Evolutionary conservation across 129 eudicot genomes (phyloP).

Genomic region (Solidago caesia): DNA sequence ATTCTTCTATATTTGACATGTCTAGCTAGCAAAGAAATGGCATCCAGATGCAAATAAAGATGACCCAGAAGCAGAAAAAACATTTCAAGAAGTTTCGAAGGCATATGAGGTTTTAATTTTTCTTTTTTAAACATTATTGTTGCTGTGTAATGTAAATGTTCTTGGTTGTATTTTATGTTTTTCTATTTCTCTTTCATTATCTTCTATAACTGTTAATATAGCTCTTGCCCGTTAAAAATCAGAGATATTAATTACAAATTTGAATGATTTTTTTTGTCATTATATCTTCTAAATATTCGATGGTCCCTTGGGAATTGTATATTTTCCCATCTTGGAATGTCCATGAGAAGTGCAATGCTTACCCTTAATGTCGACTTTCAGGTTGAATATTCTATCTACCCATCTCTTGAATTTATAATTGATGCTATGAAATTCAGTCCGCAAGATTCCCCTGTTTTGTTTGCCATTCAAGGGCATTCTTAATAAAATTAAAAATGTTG

Average conservation of each 20-base stretch:
- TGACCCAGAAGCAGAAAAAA: slow-evolving; percentile 70
- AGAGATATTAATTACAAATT: neutral
- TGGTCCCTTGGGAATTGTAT: neutral
- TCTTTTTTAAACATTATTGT: neutral
- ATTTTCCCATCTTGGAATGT: too few species aligned
- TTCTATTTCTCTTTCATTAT: neutral
- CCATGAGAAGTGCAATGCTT: too few species aligned
- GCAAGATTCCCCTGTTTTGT: too few species aligned
- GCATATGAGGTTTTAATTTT: slow-evolving; percentile 67
- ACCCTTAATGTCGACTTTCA: too few species aligned
- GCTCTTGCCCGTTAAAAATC: neutral
- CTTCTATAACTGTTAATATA: neutral
- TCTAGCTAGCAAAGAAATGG: slow-evolving; percentile 72
- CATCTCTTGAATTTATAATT: too few species aligned
- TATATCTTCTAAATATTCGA: neutral
- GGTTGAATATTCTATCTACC: too few species aligned
- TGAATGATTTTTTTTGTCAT: neutral
- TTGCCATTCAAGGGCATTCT: too few species aligned
- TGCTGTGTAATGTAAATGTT: neutral
- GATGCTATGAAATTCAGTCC: too few species aligned
- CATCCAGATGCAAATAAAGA: slow-evolving; percentile 85
- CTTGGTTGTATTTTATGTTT: neutral
- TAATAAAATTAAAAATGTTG: too few species aligned
- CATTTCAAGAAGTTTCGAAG: slow-evolving; percentile 70
- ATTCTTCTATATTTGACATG: neutral